Base-by-base conservation (phyloP, 208 protist genomes). In the Trypanosoma vivax region DNA sequence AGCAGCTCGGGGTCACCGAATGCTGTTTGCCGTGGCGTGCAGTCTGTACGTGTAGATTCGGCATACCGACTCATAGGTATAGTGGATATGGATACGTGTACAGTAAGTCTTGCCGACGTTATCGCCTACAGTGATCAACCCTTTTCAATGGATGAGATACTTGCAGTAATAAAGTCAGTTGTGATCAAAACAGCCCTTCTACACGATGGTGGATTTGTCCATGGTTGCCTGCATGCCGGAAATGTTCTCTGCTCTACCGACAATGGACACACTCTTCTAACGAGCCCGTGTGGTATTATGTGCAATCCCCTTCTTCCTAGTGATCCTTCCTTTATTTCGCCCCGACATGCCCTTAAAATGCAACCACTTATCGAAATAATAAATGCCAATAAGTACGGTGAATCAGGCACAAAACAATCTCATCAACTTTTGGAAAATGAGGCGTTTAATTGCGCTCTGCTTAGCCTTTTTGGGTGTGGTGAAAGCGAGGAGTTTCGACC, bases 231-330 rank as follows among this genome's bases (percentile, higher is more conserved):
- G 46, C 85, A 93, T 65, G 60, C 59, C 24, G 79, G 81, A 29
- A 93, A 93, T 56, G 63, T 90, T 14, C 69, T 88, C 3, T 72
- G 82, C 30, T 88, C 68, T 13, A 73, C 72, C 11, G 71, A 83
- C 54, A 68, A 88, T 58, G 85, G 85, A n/a, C 64, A 77, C 41
- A 67, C 46, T 10, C 49, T 65, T 11, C 50, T 93, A 23, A 76
- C 76, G n/a, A 70, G 85, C 52, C 66, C 72, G 16, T 65, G 53
- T 23, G 76, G 73, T 23, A 50, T 90, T 29, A 70, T 81, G 66
- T 76, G 63, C 37, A 68, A 62, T 35, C 42, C 50, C 19, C 29
- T 63, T 10, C 59, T 76, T 41, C 74, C 79, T 7, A 37, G 50
- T 29, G 78, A 86, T 49, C 40, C 66, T 19, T 73, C 70, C 9